Evolutionary conservation across 495 filamentous ascomycete species (phyloP).

Genomic region (Platismatia glauca): DNA sequence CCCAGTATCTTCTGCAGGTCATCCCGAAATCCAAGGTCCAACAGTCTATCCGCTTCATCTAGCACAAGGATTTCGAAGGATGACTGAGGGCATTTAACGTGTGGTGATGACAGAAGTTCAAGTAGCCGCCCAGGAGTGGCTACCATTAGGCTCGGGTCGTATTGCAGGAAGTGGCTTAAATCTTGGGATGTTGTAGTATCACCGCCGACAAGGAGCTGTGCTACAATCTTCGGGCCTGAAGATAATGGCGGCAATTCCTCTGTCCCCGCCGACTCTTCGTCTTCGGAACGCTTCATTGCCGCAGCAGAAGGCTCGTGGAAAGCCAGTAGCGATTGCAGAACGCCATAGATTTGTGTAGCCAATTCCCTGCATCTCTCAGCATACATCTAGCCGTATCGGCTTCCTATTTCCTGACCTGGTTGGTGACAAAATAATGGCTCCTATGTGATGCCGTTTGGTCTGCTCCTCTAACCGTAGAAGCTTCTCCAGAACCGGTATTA

Average conservation of each 20-base stretch:
- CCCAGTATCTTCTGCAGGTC: constrained; percentile 78
- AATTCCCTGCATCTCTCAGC: constrained; percentile 46
- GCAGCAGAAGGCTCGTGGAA: constrained; percentile 76
- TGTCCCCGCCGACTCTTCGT: constrained; percentile 38
- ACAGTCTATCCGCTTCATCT: constrained; percentile 85
- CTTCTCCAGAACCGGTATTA: constrained; percentile 82
- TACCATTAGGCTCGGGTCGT: constrained; percentile 77
- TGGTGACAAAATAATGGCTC: constrained; percentile 82
- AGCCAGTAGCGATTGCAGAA: constrained; percentile 64
- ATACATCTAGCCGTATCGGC: neutral
- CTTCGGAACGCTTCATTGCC: constrained; percentile 39
- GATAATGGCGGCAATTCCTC: constrained; percentile 43
- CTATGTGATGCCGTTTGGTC: constrained; percentile 78
- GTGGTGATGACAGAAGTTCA: constrained; percentile 80
- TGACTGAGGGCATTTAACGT: constrained; percentile 81
- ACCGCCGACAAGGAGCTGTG: constrained; percentile 86
- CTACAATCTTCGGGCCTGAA: constrained; percentile 52
- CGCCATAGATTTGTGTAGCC: constrained; percentile 78
- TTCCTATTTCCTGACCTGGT: constrained; percentile 43
- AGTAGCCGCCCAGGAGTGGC: constrained; percentile 82
- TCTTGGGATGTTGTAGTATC: constrained; percentile 76
- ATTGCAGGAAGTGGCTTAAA: constrained; percentile 66
- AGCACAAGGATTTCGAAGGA: constrained; percentile 85
- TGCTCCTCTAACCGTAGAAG: constrained; percentile 67
- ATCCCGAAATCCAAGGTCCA: constrained; percentile 93